Evolutionary conservation across 441 rosid species (phyloP).

Genomic region (Erysimum cheiri): DNA sequence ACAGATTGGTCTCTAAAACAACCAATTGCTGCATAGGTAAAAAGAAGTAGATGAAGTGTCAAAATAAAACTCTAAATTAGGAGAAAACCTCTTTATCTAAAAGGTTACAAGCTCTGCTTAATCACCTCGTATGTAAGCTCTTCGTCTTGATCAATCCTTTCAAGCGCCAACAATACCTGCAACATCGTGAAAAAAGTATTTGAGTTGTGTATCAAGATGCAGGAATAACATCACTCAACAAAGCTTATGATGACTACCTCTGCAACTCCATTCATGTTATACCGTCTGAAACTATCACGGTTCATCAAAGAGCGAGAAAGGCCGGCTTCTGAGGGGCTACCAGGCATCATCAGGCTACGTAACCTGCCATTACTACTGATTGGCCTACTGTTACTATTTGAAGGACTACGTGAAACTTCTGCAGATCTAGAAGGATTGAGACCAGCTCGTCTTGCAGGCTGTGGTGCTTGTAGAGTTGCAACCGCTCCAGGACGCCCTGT

Average conservation of each 20-base stretch:
- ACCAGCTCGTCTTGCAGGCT: slow-evolving; percentile 50
- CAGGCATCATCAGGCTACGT: slow-evolving; percentile 51
- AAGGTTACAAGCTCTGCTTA: slow-evolving; percentile 14
- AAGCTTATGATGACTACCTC: slow-evolving; percentile 59
- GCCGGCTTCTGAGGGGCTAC: slow-evolving; percentile 59
- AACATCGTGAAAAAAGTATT: neutral
- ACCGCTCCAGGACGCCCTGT: slow-evolving; percentile 51
- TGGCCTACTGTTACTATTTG: slow-evolving; percentile 42
- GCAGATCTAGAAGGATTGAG: slow-evolving; percentile 50
- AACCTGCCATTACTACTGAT: slow-evolving; percentile 43
- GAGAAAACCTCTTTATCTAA: slow-evolving; percentile 20
- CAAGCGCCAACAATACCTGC: slow-evolving; percentile 82
- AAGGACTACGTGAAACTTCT: slow-evolving; percentile 38
- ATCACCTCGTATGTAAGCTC: slow-evolving; percentile 82
- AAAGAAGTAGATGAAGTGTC: slow-evolving; percentile 9
- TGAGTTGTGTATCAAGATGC: neutral
- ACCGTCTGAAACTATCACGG: slow-evolving; percentile 62
- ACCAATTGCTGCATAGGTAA: slow-evolving; percentile 74
- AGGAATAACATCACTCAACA: slow-evolving; percentile 14
- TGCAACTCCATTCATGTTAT: slow-evolving; percentile 81
- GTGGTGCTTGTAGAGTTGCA: slow-evolving; percentile 49
- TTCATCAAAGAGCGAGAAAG: slow-evolving; percentile 50
- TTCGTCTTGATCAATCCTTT: slow-evolving; percentile 87
- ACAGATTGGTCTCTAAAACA: slow-evolving; percentile 78
- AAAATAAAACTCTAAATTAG: slow-evolving; percentile 20